Base-by-base conservation (phyloP, 2,329 filamentous ascomycete species). In the Mollisiaceae sp. region DNA sequence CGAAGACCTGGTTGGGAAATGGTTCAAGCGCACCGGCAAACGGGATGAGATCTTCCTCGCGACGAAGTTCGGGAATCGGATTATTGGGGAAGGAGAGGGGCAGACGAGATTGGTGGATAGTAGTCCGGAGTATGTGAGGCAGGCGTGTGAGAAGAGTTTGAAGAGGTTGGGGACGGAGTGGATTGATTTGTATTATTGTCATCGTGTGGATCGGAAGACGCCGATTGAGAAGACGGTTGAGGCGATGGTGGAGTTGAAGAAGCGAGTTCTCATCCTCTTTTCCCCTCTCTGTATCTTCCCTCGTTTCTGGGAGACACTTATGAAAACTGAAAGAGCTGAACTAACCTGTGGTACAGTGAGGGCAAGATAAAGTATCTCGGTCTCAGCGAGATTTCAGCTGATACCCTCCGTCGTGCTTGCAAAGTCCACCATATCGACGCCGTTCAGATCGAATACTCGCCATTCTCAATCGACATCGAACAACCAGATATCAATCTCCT, bases 291-390 rank as follows among this genome's bases (percentile, higher is more conserved):
- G 3, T 32, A 32, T 32, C 27, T 3, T 32, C 27, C 27, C 32
- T 27, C 8, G 38, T 9, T 24, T 20, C n/a, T 22, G 36, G 38
- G 45, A n/a, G 24, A 15, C 6, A 9, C 4, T n/a, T 12, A 18
- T 18, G 9, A 45, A 20, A n/a, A 18, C 8, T 9, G n/a, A 27
- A 32, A 3, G 15, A 52, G 20, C 15, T 20, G 22, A 32, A 36
- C 60, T 62, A 20, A 62, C 14, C 4, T 32, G 20, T 22, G 22
- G 35, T 32, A 38, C 12, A 67, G 65, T 4, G 81, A 84, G 68
- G 85, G 85, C 63, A 86, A 86, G 73, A 84, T 88, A 73, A 83
- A 82, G 65, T 77, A 86, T 72, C 76, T 89, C 14, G 86, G 86
- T 15, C 71, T 89, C 2, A 85, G 79, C 1, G 83, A 86, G 69